Percentiles rank a stretch among this genome's conserved stretches.
phyloP scores from a whole-genome alignment of 2,329 filamentous ascomycete genomes.

The Hypoxylon sp. region DNA sequence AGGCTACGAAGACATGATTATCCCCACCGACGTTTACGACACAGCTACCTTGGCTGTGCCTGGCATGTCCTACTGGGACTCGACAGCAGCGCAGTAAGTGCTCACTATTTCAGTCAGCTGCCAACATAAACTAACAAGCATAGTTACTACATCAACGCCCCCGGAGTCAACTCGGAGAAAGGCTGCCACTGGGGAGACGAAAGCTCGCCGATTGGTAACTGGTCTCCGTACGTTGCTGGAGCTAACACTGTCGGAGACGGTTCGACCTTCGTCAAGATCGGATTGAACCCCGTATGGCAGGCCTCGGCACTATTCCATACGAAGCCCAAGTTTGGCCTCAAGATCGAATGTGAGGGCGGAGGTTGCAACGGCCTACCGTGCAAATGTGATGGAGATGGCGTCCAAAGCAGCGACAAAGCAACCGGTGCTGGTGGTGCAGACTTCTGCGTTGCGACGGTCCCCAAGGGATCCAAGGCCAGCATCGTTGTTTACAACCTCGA shows the following conservation, averaged over 20 bases:
- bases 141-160: constrained; percentile 81
- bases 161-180: constrained; percentile 65
- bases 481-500: constrained; percentile 68
- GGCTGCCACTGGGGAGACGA: constrained; percentile 77
- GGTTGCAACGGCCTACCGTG: constrained; percentile 79
- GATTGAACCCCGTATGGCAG: constrained; percentile 79
- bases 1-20: constrained; percentile 83
- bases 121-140: constrained; percentile 21
- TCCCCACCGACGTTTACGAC: constrained; percentile 72
- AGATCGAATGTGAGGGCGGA: constrained; percentile 71
- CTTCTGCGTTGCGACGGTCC: constrained; percentile 81
- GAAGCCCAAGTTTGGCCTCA: constrained; percentile 71
- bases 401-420: constrained; percentile 62
- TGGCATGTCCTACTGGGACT: constrained; percentile 72
- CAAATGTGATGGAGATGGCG: constrained; percentile 70
- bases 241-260: constrained; percentile 73
- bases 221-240: constrained; percentile 78
- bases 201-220: constrained; percentile 73
- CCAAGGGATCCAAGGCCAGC: constrained; percentile 69
- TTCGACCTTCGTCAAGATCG: constrained; percentile 76
- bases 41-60: constrained; percentile 73
- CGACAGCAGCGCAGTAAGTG: constrained; percentile 77
- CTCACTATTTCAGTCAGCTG: neutral
- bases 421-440: constrained; percentile 71
- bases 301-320: constrained; percentile 60